phyloP scores from a whole-genome alignment of 768 basidiomycete species.

The Hydnomerulius pinastri region DNA sequence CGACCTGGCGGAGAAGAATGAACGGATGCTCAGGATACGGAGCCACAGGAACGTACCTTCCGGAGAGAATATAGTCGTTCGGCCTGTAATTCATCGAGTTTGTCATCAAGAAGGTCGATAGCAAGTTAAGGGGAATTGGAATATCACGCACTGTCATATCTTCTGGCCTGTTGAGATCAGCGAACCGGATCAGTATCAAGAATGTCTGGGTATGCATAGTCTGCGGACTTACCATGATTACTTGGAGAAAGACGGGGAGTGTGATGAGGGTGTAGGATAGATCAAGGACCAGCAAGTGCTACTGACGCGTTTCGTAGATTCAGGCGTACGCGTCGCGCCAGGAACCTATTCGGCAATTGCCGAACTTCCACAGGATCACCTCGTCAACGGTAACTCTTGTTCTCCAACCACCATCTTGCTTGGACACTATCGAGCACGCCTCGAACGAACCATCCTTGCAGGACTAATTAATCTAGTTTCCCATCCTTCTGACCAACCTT shows the following conservation, averaged over 20 bases:
- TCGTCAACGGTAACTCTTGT: not conserved
- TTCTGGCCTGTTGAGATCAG: slow-evolving; percentile 60
- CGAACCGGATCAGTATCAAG: not conserved
- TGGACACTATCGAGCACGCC: not conserved
- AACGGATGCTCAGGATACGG: slow-evolving; percentile 10
- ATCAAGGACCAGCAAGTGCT: not conserved
- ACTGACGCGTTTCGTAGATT: slow-evolving; percentile 27
- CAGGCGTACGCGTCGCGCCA: slow-evolving; percentile 23
- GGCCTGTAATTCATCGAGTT: slow-evolving; percentile 52
- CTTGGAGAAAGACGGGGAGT: slow-evolving; percentile 16
- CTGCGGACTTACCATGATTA: slow-evolving; percentile 48
- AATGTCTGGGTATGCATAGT: not conserved
- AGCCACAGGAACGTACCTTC: slow-evolving; percentile 65
- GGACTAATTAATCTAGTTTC: not conserved
- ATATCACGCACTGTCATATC: slow-evolving; percentile 86
- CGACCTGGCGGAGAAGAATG: slow-evolving; percentile 59
- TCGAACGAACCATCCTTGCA: not conserved
- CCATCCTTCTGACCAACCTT: not conserved
- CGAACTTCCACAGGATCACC: slow-evolving; percentile 3
- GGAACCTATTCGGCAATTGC: slow-evolving; percentile 18
- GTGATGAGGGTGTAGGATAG: not conserved
- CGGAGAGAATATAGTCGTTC: slow-evolving; percentile 98
- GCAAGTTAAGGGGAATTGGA: slow-evolving; percentile 2
- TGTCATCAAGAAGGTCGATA: slow-evolving; percentile 13
- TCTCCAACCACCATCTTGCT: not conserved